Evolutionary conservation across 1,284 basidiomycete genomes (phyloP), one percentile per base, ranked within the genome.

Genomic region (Leccinum fallax): DNA sequence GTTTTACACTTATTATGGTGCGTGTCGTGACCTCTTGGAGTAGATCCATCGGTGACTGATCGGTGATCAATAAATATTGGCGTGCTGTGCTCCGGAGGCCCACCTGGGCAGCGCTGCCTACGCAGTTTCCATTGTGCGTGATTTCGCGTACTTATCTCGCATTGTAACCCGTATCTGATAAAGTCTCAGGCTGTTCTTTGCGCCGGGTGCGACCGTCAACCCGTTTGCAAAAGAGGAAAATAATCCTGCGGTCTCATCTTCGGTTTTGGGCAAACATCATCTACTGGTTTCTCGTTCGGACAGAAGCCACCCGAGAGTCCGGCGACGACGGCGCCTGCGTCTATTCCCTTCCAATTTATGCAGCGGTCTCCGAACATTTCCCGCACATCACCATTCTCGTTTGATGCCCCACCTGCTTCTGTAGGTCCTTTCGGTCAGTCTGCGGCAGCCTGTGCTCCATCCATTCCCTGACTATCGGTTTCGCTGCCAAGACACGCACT

Each of bases 1-100:
- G 58, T 95, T 93, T 74, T 94, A 94, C 72, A 83, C 85, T 0
- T 87, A 89, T 64, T 90, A 85, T 65, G 85, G 93, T 94, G 61
- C 32, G 86, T 76, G 36, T 58, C 9, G 9, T 19, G 6, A 15
- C 13, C 5, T 9, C 16, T 13, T 28, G 15, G 5, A 32, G 38
- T 55, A 2, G 38, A 55, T 4, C 3, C 26, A 13, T 15, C 24
- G 24, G 19, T 19, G 46, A 11, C 32, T 63, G 21, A 60, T 52
- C 11, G 21, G 15, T 55, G 26, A 26, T 30, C 30, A 5, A 30
- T 10, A 30, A 10, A 30, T 10, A 75, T n/a, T 70, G 32, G 57
- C 59, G 36, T 43, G 63, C 51, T 21, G 86, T 91, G 19, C 80
- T 79, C 46, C 92, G 87, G 78, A 74, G 71, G 2, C 85, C 87